These are phyloP conservation scores for Metschnikowia baotianmanensis DNA, from an alignment of 805 yeast genomes.

Conservation along the genomic window DNA sequence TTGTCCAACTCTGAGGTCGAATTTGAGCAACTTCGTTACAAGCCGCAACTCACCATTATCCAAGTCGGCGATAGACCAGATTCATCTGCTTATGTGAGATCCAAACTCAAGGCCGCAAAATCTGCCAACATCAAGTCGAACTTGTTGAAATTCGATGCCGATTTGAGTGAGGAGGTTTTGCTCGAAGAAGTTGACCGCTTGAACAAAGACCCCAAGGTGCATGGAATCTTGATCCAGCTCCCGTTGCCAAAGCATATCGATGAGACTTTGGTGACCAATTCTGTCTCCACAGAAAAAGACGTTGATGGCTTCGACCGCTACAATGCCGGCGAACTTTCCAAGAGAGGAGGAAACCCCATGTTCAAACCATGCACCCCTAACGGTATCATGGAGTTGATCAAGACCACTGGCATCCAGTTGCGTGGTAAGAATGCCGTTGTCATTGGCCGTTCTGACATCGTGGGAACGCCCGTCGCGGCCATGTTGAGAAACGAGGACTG, in stretches of 20 bases:
- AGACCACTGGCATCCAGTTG: slow-evolving; percentile 62
- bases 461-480: slow-evolving; percentile 90
- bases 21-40: slow-evolving; percentile 44
- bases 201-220: slow-evolving; percentile 72
- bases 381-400: slow-evolving; percentile 81
- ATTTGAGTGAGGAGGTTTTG: slow-evolving; percentile 57
- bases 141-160: slow-evolving; percentile 61
- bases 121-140: slow-evolving; percentile 76
- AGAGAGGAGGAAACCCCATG: slow-evolving; percentile 77
- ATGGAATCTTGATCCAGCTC: slow-evolving; percentile 86
- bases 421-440: slow-evolving; percentile 88
- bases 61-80: slow-evolving; percentile 93
- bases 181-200: slow-evolving; percentile 58
- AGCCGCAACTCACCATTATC: slow-evolving; percentile 76
- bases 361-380: slow-evolving; percentile 95
- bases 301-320: slow-evolving; percentile 92
- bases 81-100: slow-evolving; percentile 84
- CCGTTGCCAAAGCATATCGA: slow-evolving; percentile 82
- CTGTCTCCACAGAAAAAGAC: slow-evolving; percentile 81
- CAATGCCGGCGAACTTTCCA: slow-evolving; percentile 88
- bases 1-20: slow-evolving; percentile 17
- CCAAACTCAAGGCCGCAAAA: slow-evolving; percentile 86
- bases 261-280: slow-evolving; percentile 75
- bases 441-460: slow-evolving; percentile 93
- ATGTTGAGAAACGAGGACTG: slow-evolving; percentile 75